Conservation (phyloP, 1,139 yeast genomes). For the Kodamaea suecica region DNA sequence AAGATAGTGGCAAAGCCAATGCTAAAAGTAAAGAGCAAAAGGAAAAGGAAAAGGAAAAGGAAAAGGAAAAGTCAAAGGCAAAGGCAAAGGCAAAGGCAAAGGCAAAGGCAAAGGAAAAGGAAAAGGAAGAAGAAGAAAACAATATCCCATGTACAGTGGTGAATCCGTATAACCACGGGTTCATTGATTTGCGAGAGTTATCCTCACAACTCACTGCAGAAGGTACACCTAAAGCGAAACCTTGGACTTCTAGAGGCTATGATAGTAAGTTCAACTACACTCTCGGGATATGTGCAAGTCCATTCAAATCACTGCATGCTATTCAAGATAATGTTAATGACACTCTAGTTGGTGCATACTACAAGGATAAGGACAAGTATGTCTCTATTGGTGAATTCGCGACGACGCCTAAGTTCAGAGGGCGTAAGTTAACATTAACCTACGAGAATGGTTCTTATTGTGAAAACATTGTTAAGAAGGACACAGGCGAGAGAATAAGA, state of each 20-base stretch:
- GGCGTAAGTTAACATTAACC: conserved; percentile 66
- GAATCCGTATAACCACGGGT: conserved; percentile 51
- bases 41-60: conserved; percentile 5
- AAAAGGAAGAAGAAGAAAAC: conserved; percentile 16
- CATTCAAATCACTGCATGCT: conserved; percentile 42
- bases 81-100: conserved; percentile 9
- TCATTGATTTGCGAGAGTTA: conserved; percentile 53
- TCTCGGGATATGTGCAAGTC: conserved; percentile 72
- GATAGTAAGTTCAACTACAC: conserved; percentile 77
- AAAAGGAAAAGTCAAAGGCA: conserved; percentile 4
- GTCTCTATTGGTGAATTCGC: conserved; percentile 66
- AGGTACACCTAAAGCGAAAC: conserved; percentile 33
- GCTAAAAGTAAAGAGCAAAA: too few relatives aligned
- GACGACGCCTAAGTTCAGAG: conserved; percentile 62
- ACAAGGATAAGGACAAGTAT: conserved; percentile 51
- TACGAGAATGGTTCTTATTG: conserved; percentile 76
- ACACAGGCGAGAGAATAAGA: conserved; percentile 42
- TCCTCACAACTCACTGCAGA: conserved; percentile 40
- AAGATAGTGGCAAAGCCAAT: too few relatives aligned
- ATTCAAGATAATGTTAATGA: conserved; percentile 40
- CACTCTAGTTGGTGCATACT: conserved; percentile 64
- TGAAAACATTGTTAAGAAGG: conserved; percentile 28
- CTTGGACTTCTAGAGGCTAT: conserved; percentile 70
- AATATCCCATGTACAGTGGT: conserved; percentile 53
- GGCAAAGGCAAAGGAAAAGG: neutral